Base-by-base conservation (phyloP, 768 basidiomycete genomes). In the Lanmaoa rubissima region DNA sequence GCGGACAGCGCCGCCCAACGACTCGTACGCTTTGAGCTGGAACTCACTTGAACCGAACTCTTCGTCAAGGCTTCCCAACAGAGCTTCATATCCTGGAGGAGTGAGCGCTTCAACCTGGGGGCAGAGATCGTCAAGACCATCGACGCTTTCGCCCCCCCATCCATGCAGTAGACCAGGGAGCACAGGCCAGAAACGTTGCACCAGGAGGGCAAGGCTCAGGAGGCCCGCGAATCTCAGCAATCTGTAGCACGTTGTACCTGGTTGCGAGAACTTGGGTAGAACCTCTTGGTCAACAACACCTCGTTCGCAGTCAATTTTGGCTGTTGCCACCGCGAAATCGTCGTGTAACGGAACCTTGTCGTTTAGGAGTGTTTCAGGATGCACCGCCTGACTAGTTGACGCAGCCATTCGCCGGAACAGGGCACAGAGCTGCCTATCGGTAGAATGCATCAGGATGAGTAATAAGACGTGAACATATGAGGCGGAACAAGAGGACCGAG, bases 1-100 rank as follows among this genome's bases (percentile, higher is more conserved):
- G 34, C 68, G 61, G 7, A 78, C 68, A 4, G 73, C 75, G 3
- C 70, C 76, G 13, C 73, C 65, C 34, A 77, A 61, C 42, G 63
- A 74, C 41, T 71, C 68, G 44, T 68, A 71, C 14, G 65, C 70
- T 44, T 66, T 66, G 9, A 61, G 49, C 58, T 66, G 68, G 58
- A 74, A 75, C 16, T 61, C 61, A 0, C 38, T 58, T 1, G 65
- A 61, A 31, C 40, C 54, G 26, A 70, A 69, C 24, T 63, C 44
- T 5, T 61, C n/a, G 42, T 68, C 70, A 11, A 75, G 63, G n/a
- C 59, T 55, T 5, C 45, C 50, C 19, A 68, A 48, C 24, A 75
- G 55, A 8, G 35, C 5, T 13, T 55, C 48, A 17, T 74, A 53
- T 41, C 41, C 26, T 2, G 47, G 47, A 26, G 65, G 49, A 16